Conservation (phyloP, 352 stramenopile genomes). For the Pythium monospermum region DNA sequence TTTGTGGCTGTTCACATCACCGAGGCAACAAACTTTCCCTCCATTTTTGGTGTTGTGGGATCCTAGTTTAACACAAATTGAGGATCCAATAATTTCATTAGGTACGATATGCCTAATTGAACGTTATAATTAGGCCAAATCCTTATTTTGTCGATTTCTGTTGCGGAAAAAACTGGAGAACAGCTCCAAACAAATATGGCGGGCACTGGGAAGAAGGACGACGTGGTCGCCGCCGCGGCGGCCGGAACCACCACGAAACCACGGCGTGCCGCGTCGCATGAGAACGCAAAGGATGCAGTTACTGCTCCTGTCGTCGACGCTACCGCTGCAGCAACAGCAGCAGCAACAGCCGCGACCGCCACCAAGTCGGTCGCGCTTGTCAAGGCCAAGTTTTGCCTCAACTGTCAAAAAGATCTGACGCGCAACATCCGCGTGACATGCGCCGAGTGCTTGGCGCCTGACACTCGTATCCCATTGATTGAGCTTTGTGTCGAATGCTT, state of each 20-base stretch:
- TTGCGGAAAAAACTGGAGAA: not conserved
- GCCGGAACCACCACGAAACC: not conserved
- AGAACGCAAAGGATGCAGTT: not conserved
- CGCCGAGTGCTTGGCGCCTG: constrained; percentile 48
- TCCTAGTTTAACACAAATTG: constrained; percentile 2
- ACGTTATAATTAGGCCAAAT: no score
- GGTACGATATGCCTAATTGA: no score
- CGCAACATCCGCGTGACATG: constrained; percentile 85
- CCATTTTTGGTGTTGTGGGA: constrained; percentile 7
- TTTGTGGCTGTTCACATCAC: not conserved
- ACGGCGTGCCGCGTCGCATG: not conserved
- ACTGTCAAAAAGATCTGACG: constrained; percentile 82
- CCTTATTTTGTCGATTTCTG: constrained; percentile 8
- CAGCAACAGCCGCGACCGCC: not conserved
- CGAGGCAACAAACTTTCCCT: constrained; percentile 12
- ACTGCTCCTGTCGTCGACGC: not conserved
- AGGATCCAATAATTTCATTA: no score
- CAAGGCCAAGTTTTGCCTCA: constrained; percentile 79
- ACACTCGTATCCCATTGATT: constrained; percentile 39
- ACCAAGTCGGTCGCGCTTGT: constrained; percentile 14
- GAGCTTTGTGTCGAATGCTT: constrained; percentile 96
- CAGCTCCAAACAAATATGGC: constrained; percentile 15
- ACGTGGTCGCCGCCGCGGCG: not conserved
- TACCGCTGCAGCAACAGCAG: not conserved
- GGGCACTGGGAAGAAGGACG: constrained; percentile 1